A percentile compares a stretch with the other conserved stretches of the same genome.
Evolutionary conservation across 2,329 filamentous ascomycete genomes (phyloP).

Genomic region (Fusarium veterinarium): DNA sequence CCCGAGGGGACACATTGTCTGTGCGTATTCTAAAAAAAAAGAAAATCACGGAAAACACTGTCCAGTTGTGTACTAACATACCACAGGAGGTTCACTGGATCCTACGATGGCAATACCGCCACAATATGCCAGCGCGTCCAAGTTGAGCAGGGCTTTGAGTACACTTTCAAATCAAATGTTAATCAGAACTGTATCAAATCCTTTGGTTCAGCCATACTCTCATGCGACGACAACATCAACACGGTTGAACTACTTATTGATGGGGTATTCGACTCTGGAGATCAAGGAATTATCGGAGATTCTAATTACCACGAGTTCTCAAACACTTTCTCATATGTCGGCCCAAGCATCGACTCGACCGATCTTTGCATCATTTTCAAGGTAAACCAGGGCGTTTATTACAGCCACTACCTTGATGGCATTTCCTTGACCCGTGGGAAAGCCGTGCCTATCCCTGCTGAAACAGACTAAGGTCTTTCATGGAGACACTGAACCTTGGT

Average conservation of each 20-base stretch:
- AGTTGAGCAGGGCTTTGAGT: background rate
- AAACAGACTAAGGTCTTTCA: background rate
- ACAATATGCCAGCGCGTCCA: background rate
- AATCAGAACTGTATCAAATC: background rate
- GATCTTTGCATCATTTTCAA: background rate
- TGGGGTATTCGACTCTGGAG: background rate
- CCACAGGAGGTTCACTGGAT: background rate
- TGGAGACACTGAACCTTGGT: no score
- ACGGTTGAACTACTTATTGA: background rate
- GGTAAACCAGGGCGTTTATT: background rate
- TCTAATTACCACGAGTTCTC: background rate
- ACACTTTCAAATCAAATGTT: background rate
- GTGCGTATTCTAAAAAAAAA: background rate
- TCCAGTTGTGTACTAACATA: background rate
- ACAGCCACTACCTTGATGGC: background rate
- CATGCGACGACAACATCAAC: background rate
- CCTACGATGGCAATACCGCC: background rate
- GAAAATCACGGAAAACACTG: rapidly evolving
- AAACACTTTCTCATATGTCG: background rate
- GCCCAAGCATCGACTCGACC: background rate
- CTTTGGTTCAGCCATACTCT: background rate
- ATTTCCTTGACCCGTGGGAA: background rate
- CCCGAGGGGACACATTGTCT: background rate
- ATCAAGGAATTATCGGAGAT: background rate
- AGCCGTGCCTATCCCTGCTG: background rate